Base-by-base conservation (phyloP, 2,329 filamentous ascomycete genomes). In the Fusarium virguliforme region DNA sequence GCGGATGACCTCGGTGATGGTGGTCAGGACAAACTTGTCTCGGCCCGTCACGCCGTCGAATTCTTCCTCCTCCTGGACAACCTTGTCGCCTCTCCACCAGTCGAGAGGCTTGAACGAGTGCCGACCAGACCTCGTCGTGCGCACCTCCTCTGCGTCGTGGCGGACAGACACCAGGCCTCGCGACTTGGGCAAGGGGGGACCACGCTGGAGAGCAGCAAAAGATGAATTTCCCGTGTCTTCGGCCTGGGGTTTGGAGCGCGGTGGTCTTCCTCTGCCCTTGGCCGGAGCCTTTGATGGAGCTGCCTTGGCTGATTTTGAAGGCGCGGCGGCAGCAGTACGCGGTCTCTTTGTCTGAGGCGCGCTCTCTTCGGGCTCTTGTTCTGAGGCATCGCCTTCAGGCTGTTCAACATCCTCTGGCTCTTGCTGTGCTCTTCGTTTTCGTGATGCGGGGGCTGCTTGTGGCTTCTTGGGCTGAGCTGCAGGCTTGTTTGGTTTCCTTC, bases 41-140 rank as follows among this genome's bases (percentile, higher is more conserved):
- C 85, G 76, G 26, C 80, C 76, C 55, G 84, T 80, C 63, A 83
- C 80, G 61, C 87, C 87, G 30, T 83, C 83, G 46, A 81, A 79
- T 54, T 90, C 89, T 26, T 89, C 87, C 18, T 87, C 85, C 57
- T 91, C 90, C 76, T 90, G 93, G 24, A 94, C 88, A 51, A 92
- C 89, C 60, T 88, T 89, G 79, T 98, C 95, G 72, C 94, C 94
- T 75, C 90, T 90, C 95, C 95, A 98, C 78, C 88, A 97, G 28
- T 93, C 90, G 35, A 98, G 82, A 1, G 95, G 96, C 66, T 89
- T 89, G 68, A 94, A 91, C 9, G 93, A 94, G 58, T 90, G 89
- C 62, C 96, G 89, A 3, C 94, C 95, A 12, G 92, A 95, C 60
- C 94, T 90, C 56, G 91, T 93, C 48, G 85, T 87, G 32, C 85